A percentile compares a stretch with the other conserved stretches of the same genome.
phyloP scores from a whole-genome alignment of 1,139 yeast species.

The Candida tropicalis region DNA sequence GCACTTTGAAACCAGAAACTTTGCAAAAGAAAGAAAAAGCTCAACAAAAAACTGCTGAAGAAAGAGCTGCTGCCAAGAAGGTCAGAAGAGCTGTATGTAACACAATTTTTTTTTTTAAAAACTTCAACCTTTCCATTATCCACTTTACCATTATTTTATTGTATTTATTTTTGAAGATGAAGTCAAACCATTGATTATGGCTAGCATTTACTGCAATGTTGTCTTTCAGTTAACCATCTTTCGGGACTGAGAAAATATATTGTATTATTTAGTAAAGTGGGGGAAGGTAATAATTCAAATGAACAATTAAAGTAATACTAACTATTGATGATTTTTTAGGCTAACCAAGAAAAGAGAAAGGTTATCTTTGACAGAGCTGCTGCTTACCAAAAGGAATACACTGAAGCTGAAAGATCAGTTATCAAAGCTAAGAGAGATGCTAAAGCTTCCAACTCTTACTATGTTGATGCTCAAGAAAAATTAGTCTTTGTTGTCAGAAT shows the following conservation, averaged over 20 bases:
- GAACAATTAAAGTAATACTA: constrained; percentile 31
- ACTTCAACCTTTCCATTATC: not conserved
- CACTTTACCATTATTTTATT: constrained; percentile 8
- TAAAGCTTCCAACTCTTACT: constrained; percentile 94
- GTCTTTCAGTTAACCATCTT: constrained; percentile 98
- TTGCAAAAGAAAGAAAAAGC: constrained; percentile 94
- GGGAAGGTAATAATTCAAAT: not conserved
- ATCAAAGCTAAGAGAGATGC: constrained; percentile 95
- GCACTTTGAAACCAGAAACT: constrained; percentile 81
- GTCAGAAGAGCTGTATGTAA: constrained; percentile 89
- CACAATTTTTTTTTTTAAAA: not conserved
- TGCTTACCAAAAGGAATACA: constrained; percentile 97
- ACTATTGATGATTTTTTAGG: constrained; percentile 45
- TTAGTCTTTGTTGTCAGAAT: constrained; percentile 97
- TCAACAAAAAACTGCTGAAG: constrained; percentile 82
- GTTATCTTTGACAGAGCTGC: constrained; percentile 97
- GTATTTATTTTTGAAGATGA: constrained; percentile 58
- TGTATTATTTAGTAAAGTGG: constrained; percentile 2
- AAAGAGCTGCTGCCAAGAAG: constrained; percentile 84
- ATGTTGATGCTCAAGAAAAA: constrained; percentile 96
- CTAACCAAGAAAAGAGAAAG: constrained; percentile 89
- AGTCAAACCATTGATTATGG: constrained; percentile 59
- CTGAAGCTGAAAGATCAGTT: constrained; percentile 91
- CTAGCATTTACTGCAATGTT: constrained; percentile 83
- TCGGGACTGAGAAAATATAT: constrained; percentile 83